Conservation (phyloP, 768 basidiomycete species). For the Panaeolus papilionaceus region DNA sequence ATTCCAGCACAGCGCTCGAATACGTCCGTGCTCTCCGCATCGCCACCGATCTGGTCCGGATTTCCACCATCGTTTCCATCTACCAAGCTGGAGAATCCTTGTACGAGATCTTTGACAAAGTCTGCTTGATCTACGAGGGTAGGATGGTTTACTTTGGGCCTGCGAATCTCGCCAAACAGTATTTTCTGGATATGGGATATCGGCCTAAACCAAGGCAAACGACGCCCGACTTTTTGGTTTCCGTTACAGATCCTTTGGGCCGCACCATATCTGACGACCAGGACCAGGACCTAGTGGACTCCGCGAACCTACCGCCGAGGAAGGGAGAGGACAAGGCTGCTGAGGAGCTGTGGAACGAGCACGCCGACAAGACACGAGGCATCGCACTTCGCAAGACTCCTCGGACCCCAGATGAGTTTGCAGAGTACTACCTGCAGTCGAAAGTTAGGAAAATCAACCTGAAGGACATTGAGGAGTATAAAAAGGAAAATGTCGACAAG, state of each 20-base stretch:
- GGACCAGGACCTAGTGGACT: not conserved
- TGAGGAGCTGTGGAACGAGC: constrained; percentile 11
- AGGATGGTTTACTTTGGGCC: constrained; percentile 81
- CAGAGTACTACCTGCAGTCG: constrained; percentile 34
- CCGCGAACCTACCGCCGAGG: not conserved
- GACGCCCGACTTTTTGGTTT: constrained; percentile 68
- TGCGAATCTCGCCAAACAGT: constrained; percentile 65
- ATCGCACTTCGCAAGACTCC: constrained; percentile 36
- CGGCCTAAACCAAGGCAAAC: constrained; percentile 65
- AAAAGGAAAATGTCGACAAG: constrained; percentile 48
- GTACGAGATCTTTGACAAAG: constrained; percentile 70
- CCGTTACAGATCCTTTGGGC: constrained; percentile 63
- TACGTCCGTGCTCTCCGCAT: constrained; percentile 72
- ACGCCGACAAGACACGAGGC: not conserved
- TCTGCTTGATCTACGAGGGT: constrained; percentile 80
- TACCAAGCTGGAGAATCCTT: constrained; percentile 84
- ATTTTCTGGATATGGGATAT: constrained; percentile 78
- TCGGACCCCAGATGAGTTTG: constrained; percentile 57
- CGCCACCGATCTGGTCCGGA: constrained; percentile 59
- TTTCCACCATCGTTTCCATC: constrained; percentile 76
- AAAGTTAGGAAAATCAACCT: constrained; percentile 31
- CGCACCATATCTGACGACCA: constrained; percentile 41
- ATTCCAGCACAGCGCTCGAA: constrained; percentile 76
- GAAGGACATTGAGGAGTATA: constrained; percentile 55
- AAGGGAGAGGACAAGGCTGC: not conserved